These are phyloP conservation scores for Eragrostis nindensis DNA, from an alignment of 176 grass and related monocot species.

Conservation along the genomic window DNA sequence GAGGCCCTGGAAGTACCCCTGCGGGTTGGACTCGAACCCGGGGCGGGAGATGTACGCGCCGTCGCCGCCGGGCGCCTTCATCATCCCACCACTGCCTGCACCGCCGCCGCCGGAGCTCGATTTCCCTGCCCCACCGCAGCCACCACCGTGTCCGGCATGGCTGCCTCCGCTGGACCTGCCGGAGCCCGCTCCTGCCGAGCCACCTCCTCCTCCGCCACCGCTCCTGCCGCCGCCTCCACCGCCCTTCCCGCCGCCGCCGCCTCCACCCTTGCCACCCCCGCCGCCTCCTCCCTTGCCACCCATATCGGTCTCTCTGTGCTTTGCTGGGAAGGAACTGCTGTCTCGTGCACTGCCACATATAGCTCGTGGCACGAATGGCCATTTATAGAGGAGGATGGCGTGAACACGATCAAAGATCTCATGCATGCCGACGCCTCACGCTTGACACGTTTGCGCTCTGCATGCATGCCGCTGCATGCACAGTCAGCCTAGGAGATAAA, in stretches of 20 bases:
- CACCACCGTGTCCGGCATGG: background rate
- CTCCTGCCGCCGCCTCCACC: background rate
- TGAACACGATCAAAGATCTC: background rate
- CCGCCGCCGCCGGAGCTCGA: background rate
- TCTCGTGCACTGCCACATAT: background rate
- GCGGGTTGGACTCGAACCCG: conserved; percentile 34
- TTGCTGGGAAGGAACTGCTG: too few relatives aligned
- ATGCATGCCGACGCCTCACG: background rate
- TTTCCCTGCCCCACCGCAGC: background rate
- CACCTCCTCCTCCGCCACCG: background rate
- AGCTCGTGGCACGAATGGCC: too few relatives aligned
- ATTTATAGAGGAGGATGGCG: background rate
- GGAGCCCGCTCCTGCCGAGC: background rate
- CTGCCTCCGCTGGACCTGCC: conserved; percentile 2
- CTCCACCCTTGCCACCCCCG: background rate
- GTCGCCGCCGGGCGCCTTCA: conserved; percentile 24
- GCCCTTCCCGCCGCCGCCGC: background rate
- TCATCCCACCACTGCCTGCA: conserved; percentile 1
- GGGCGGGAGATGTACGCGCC: conserved; percentile 26
- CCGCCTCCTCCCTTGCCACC: conserved; percentile 24
- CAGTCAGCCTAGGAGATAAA: background rate
- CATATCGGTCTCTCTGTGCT: background rate
- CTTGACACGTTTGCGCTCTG: background rate
- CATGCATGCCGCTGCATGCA: background rate
- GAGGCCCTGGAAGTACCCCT: too few relatives aligned